Conservation (phyloP, 768 basidiomycete genomes). For the Wakefieldia striispora region DNA sequence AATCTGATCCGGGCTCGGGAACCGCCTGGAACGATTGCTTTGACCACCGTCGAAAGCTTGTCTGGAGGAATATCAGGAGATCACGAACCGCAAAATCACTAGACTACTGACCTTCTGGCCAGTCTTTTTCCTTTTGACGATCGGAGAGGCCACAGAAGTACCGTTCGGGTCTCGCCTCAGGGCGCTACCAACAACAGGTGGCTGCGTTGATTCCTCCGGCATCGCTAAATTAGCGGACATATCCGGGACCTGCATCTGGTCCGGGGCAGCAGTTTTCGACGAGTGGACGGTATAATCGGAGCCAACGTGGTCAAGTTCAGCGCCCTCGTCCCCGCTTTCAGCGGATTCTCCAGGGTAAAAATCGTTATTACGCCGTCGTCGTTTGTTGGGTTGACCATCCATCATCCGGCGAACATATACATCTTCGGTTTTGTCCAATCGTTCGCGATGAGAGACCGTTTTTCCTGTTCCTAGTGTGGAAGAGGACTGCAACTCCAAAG, state of each 20-base stretch:
- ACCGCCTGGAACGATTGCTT: constrained; percentile 28
- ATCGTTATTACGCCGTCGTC: constrained; percentile 44
- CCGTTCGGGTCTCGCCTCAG: constrained; percentile 68
- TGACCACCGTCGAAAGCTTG: constrained; percentile 53
- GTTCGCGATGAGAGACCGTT: constrained; percentile 56
- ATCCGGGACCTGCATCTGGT: constrained; percentile 16
- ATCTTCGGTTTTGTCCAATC: constrained; percentile 58
- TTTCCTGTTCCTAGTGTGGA: constrained; percentile 81
- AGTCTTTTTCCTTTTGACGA: constrained; percentile 44
- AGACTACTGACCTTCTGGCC: constrained; percentile 41
- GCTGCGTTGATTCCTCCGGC: constrained; percentile 13
- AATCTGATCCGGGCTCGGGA: constrained; percentile 43
- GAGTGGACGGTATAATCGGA: constrained; percentile 18
- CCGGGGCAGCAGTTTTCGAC: not conserved
- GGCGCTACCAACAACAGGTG: constrained; percentile 54
- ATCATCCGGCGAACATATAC: constrained; percentile 52
- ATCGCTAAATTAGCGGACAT: constrained; percentile 6
- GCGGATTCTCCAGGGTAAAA: constrained; percentile 5
- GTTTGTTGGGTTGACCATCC: constrained; percentile 45
- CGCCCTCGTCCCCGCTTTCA: constrained; percentile 34
- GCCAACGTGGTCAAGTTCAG: constrained; percentile 33
- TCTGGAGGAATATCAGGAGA: constrained; percentile 24
- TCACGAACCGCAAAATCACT: constrained; percentile 1
- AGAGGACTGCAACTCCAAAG: constrained; percentile 69
- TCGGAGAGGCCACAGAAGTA: constrained; percentile 44